A percentile compares a stretch with the other conserved stretches of the same genome.
phyloP scores from a whole-genome alignment of 2,329 filamentous ascomycete species.

The Capronia americana region DNA sequence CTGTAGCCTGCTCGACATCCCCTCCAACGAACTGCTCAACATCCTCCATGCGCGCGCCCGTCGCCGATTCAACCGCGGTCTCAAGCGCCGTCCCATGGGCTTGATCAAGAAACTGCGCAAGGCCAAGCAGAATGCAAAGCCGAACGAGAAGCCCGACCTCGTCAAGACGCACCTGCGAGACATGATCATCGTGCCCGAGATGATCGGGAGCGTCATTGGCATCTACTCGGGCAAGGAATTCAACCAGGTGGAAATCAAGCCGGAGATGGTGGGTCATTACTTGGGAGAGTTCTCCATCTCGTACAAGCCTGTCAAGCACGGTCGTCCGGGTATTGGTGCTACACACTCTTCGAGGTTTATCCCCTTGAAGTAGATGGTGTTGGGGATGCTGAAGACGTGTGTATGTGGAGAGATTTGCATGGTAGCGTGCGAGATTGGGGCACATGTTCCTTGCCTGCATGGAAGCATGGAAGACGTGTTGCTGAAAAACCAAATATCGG shows the following conservation, averaged over 20 bases:
- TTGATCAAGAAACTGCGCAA: conserved; percentile 99
- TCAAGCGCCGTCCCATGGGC: conserved; percentile 99
- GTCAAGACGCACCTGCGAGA: conserved; percentile 99
- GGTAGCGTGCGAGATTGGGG: neutral
- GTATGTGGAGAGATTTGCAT: conserved; percentile 6
- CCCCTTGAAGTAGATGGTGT: conserved; percentile 83
- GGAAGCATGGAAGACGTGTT: neutral
- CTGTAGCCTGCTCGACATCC: conserved; percentile 93
- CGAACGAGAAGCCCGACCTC: conserved; percentile 99
- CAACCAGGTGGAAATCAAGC: conserved; percentile 99
- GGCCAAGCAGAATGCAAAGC: conserved; percentile 97
- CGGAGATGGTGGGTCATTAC: conserved; percentile 99
- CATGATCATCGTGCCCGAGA: conserved; percentile 99
- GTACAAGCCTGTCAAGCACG: conserved; percentile 99
- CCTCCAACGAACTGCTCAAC: conserved; percentile 97
- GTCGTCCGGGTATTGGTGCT: conserved; percentile 99
- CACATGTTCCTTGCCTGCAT: neutral
- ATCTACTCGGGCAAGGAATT: conserved; percentile 99
- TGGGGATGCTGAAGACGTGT: neutral
- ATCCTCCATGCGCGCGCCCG: conserved; percentile 98
- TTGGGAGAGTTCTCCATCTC: conserved; percentile 99
- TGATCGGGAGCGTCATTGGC: conserved; percentile 98
- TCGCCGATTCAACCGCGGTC: conserved; percentile 98
- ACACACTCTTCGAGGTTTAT: conserved; percentile 99
- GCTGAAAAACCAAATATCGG: neutral